A percentile compares a stretch with the other conserved stretches of the same genome.
Evolutionary conservation across 345 rosid genomes (phyloP).

Genomic region (Litchi chinensis): DNA sequence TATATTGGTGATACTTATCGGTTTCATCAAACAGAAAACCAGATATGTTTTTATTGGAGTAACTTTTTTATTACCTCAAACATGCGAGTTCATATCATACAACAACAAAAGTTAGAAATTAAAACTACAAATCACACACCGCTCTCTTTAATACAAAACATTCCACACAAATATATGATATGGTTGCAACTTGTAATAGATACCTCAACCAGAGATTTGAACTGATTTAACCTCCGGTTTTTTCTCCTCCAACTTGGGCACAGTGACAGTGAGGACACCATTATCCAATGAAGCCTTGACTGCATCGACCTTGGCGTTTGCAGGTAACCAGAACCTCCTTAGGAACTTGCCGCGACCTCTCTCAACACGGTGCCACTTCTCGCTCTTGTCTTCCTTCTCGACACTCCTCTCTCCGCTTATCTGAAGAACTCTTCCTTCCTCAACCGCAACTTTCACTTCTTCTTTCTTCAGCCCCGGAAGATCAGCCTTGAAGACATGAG

Average conservation of each 20-base stretch:
- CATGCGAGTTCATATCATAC: neutral
- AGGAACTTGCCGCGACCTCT: slow-evolving; percentile 35
- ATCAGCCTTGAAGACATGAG: slow-evolving; percentile 34
- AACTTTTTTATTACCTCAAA: slow-evolving; percentile 1
- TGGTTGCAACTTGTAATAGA: neutral
- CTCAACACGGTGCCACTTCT: slow-evolving; percentile 32
- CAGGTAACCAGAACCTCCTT: slow-evolving; percentile 33
- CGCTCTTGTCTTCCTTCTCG: slow-evolving; percentile 38
- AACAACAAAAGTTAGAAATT: neutral
- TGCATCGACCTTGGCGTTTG: slow-evolving; percentile 21
- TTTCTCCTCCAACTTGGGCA: slow-evolving; percentile 31
- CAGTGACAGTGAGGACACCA: slow-evolving; percentile 29
- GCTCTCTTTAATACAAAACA: neutral
- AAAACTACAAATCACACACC: neutral
- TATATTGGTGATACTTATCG: neutral
- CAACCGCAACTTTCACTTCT: slow-evolving; percentile 30
- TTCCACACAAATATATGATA: neutral
- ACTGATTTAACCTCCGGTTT: slow-evolving; percentile 28
- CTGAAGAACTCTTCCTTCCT: slow-evolving; percentile 33
- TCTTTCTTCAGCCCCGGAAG: slow-evolving; percentile 32
- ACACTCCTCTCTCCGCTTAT: slow-evolving; percentile 29
- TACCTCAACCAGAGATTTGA: slow-evolving; percentile 26
- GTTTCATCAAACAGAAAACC: neutral
- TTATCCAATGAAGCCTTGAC: slow-evolving; percentile 33
- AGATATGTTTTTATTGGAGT: neutral